phyloP scores from a whole-genome alignment of 148 eudicot genomes.

The Rhododendron ovatum region DNA sequence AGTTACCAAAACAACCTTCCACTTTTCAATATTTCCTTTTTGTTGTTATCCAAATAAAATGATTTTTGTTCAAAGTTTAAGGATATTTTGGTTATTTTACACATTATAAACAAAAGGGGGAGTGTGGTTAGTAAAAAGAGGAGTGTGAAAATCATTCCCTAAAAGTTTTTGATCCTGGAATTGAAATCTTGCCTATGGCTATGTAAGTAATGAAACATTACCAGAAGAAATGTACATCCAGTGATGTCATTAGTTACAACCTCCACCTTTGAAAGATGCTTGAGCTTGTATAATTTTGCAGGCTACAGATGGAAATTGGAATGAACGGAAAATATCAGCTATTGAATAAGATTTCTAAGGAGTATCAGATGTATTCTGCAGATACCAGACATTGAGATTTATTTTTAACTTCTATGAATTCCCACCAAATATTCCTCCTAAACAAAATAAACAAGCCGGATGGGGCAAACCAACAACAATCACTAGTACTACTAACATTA shows the following conservation, averaged over 20 bases:
- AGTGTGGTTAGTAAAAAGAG: background rate
- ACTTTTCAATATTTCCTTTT: background rate
- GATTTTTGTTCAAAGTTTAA: background rate
- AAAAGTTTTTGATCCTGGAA: background rate
- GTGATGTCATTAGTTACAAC: constrained; percentile 78
- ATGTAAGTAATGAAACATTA: constrained; percentile 25
- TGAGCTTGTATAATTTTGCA: constrained; percentile 87
- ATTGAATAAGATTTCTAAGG: background rate
- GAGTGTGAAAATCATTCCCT: background rate
- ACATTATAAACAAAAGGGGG: background rate
- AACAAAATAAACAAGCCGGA: background rate
- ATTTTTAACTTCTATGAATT: background rate
- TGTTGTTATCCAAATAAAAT: background rate
- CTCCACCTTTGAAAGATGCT: constrained; percentile 89
- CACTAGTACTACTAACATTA: background rate
- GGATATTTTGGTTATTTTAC: background rate
- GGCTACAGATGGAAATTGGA: constrained; percentile 44
- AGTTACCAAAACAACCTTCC: background rate
- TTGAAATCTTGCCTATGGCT: background rate
- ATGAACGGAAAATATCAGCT: background rate
- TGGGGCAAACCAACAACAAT: background rate
- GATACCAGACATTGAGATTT: background rate
- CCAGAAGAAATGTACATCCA: constrained; percentile 87
- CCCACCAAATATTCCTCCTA: background rate
- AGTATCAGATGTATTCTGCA: background rate